Evolutionary conservation across 2,329 filamentous ascomycete genomes (phyloP).

Genomic region (Pseudogymnoascus sp.): DNA sequence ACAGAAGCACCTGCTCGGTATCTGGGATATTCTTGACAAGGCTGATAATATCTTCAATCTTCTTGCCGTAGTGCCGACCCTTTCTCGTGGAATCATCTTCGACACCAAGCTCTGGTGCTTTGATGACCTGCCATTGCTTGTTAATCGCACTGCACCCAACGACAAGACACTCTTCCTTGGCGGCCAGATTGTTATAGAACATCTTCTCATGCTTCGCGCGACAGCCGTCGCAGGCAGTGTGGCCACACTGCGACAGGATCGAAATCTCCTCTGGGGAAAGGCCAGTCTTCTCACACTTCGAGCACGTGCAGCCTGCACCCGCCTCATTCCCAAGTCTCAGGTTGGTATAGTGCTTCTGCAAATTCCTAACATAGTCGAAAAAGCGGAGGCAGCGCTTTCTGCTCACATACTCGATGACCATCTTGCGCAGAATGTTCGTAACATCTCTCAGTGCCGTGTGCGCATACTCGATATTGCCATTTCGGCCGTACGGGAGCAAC

Average conservation of each 20-base stretch:
- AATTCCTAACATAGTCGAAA: slow-evolving; percentile 27
- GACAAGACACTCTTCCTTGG: slow-evolving; percentile 33
- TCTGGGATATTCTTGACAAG: slow-evolving; percentile 35
- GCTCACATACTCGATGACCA: slow-evolving; percentile 26
- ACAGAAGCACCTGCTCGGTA: slow-evolving; percentile 47
- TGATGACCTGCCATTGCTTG: slow-evolving; percentile 35
- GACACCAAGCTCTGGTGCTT: slow-evolving; percentile 30
- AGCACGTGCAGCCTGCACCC: slow-evolving; percentile 22
- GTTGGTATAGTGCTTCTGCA: slow-evolving; percentile 21
- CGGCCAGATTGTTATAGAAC: slow-evolving; percentile 8
- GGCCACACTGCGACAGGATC: slow-evolving; percentile 44
- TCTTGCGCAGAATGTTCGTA: slow-evolving; percentile 23
- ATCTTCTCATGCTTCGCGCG: slow-evolving; percentile 16
- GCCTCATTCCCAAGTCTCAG: neutral
- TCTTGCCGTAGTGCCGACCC: slow-evolving; percentile 35
- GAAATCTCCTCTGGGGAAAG: slow-evolving; percentile 28
- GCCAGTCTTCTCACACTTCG: slow-evolving; percentile 27
- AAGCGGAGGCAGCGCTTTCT: slow-evolving; percentile 30
- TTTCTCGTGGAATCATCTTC: slow-evolving; percentile 20
- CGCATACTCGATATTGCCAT: slow-evolving; percentile 14
- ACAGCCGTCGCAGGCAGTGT: slow-evolving; percentile 41
- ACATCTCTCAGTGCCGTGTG: slow-evolving; percentile 19
- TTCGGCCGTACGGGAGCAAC: slow-evolving; percentile 12
- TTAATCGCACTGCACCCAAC: slow-evolving; percentile 35
- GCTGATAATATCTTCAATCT: slow-evolving; percentile 39